Evolutionary conservation across 148 eudicot species (phyloP).

Genomic region (Talinum fruticosum): DNA sequence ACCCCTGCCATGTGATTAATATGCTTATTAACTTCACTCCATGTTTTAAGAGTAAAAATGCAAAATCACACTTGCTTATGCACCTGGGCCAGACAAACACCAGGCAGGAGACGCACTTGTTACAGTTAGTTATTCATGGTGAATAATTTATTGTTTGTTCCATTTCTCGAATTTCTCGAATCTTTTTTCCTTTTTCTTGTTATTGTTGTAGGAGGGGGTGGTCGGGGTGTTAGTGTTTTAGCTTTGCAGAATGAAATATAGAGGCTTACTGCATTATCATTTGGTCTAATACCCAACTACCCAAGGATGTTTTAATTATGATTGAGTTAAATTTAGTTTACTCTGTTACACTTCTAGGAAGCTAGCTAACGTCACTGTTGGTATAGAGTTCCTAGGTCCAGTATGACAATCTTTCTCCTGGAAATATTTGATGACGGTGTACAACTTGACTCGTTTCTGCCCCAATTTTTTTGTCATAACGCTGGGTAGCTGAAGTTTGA

Average conservation of each 20-base stretch:
- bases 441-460: neutral
- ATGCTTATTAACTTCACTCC: neutral
- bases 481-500: neutral
- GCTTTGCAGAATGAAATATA: neutral
- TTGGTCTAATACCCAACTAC: neutral
- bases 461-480: neutral
- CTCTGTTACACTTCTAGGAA: neutral
- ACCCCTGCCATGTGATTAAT: conserved; percentile 21
- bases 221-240: neutral
- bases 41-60: neutral
- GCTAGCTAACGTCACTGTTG: neutral
- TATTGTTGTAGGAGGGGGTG: neutral
- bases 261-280: neutral
- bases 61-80: too few relatives aligned
- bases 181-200: too few relatives aligned
- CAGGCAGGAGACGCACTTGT: too few relatives aligned
- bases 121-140: too few relatives aligned
- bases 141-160: too few relatives aligned
- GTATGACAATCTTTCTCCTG: too few relatives aligned
- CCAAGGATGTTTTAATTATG: neutral
- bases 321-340: neutral
- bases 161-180: too few relatives aligned
- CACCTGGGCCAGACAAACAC: too few relatives aligned
- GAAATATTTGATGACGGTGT: too few relatives aligned
- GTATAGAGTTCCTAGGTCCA: too few relatives aligned